Conservation (phyloP, 768 basidiomycete genomes). For the Floccularia luteovirens region DNA sequence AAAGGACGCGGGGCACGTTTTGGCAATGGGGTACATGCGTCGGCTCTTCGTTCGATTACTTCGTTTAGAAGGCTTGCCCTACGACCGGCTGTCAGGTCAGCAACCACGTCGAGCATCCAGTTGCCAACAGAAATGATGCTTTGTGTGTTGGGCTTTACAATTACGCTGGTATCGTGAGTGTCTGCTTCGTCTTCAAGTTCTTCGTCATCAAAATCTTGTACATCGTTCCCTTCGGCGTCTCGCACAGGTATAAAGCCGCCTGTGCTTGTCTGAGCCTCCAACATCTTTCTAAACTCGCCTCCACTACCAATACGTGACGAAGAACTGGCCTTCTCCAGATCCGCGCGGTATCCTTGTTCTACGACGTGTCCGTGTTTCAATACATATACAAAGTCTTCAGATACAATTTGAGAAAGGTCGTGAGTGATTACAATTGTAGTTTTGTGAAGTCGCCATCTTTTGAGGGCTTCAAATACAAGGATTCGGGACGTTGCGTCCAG, state of each 20-base stretch:
- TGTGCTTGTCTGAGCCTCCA: conserved; percentile 41
- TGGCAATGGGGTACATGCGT: conserved; percentile 4
- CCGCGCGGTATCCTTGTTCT: conserved; percentile 82
- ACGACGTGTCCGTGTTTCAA: conserved; percentile 74
- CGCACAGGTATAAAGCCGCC: conserved; percentile 41
- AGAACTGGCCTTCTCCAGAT: conserved; percentile 44
- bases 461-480: conserved; percentile 71
- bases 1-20: conserved; percentile 24
- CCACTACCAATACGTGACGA: conserved; percentile 2
- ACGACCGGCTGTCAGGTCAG: conserved; percentile 44
- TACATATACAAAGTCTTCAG: conserved; percentile 86
- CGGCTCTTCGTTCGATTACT: conserved; percentile 9
- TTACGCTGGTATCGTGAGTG: conserved; percentile 15
- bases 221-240: conserved; percentile 31
- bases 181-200: conserved; percentile 35
- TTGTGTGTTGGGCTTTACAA: conserved; percentile 31
- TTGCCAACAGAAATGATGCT: conserved; percentile 60
- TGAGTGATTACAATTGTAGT: conserved; percentile 96
- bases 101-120: conserved; percentile 82
- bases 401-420: conserved; percentile 77
- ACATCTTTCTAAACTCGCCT: conserved; percentile 72
- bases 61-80: conserved; percentile 19
- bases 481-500: conserved; percentile 84
- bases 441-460: conserved; percentile 62
- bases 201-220: conserved; percentile 17